phyloP scores from a whole-genome alignment of 331 rosid genomes.

The Spiraea crenata region DNA sequence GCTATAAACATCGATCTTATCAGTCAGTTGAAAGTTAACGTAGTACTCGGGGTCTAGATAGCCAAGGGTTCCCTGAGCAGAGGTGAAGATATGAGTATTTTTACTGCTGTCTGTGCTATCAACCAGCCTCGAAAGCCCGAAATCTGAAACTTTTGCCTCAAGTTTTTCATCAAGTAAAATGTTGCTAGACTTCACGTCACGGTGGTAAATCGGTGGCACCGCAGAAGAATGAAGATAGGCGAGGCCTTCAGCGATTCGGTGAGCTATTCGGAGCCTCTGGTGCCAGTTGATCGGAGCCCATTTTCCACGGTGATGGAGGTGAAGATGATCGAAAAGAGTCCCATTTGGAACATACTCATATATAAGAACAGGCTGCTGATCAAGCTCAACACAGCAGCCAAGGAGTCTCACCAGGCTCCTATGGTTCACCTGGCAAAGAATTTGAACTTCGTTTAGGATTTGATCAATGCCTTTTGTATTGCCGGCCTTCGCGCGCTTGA shows the following conservation, averaged over 20 bases:
- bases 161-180: constrained; percentile 24
- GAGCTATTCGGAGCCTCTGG: constrained; percentile 24
- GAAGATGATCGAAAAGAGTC: constrained; percentile 30
- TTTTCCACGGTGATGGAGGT: background rate
- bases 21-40: constrained; percentile 24
- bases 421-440: constrained; percentile 30
- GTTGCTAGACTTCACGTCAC: constrained; percentile 32
- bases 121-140: constrained; percentile 19
- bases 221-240: constrained; percentile 27
- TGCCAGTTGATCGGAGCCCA: constrained; percentile 9
- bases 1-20: constrained; percentile 35
- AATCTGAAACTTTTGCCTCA: constrained; percentile 24
- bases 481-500: constrained; percentile 25
- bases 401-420: constrained; percentile 26
- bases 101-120: constrained; percentile 14
- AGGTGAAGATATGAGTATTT: constrained; percentile 17
- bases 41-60: constrained; percentile 28
- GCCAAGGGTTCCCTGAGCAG: constrained; percentile 28
- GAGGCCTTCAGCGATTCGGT: constrained; percentile 23
- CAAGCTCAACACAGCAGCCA: constrained; percentile 27
- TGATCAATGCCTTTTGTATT: constrained; percentile 28
- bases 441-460: constrained; percentile 26
- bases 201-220: constrained; percentile 24
- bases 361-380: constrained; percentile 22
- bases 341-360: constrained; percentile 21